Evolutionary conservation across 495 filamentous ascomycete species (phyloP), one percentile per base, ranked within the genome.

Genomic region (Darksidea phi): DNA sequence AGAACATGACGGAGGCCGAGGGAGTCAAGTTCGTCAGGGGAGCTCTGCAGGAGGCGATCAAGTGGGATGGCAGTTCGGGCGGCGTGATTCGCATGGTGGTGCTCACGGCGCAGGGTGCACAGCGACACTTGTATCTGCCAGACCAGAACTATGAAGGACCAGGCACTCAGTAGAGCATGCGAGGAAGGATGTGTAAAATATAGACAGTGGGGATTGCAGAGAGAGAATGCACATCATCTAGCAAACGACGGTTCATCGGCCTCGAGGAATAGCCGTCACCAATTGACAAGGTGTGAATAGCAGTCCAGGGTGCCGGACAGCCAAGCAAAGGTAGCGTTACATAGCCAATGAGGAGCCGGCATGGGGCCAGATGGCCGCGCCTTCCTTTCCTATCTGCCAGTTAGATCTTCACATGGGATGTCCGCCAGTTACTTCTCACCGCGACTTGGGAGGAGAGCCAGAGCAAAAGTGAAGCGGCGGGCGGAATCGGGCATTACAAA

Each of bases 21-120:
- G 95, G 94, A n/a, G 82, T 98, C 57, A 75, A 85, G 25, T 98
- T 97, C 65, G 95, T 98, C 67, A 96, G 95, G 73, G 86, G 84
- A 41, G 84, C 94, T 11, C 76, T 98, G 73, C 80, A 84, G 69
- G 92, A 98, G 78, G 94, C 94, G 13, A 95, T 98, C 80, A 96
- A 95, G 77, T 97, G 94, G 94, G 94, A 98, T 73, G 93, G 94
- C 43, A 96, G 92, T 78, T 97, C 95, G 11, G 94, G 94, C 54
- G 94, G 95, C 73, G 94, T 98, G 47, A 98, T 98, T 71, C 85
- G 94, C 62, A 85, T 98, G 88, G 95, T 97, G 53, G 94, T 98
- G 51, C 75, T 98, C 78, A 98, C 94, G 54, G 81, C 84, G 41
- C 78, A 87, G 73, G 91, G 91, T n/a, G 91, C 91, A 3, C 81